phyloP scores from a whole-genome alignment of 169 alveolate genomes.

The Plasmodium vivax region DNA sequence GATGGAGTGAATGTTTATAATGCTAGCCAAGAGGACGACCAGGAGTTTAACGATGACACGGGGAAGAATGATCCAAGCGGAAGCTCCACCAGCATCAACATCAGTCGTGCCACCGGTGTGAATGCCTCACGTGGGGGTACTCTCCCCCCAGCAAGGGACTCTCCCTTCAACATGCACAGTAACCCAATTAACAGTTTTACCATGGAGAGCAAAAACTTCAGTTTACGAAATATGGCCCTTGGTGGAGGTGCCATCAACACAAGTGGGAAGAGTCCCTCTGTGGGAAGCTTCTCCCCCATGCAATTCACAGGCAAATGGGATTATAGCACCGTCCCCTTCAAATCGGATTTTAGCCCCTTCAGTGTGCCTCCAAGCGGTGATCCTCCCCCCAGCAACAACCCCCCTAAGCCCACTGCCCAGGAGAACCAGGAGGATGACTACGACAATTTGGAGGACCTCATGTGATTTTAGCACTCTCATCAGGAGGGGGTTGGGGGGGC shows the following conservation, averaged over 20 bases:
- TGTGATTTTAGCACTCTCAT: too few relatives aligned
- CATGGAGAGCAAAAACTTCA: neutral
- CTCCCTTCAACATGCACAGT: neutral
- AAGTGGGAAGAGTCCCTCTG: neutral
- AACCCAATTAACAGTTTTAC: neutral
- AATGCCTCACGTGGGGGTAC: neutral
- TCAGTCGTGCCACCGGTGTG: neutral
- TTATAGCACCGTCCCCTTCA: conserved; percentile 13
- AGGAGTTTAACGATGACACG: neutral
- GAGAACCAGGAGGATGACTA: conserved; percentile 22
- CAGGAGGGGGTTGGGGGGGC: too few relatives aligned
- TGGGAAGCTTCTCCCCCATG: neutral
- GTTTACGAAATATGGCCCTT: neutral
- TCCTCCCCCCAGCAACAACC: neutral
- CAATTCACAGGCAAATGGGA: conserved; percentile 24
- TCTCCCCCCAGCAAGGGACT: neutral
- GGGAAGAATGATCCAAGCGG: neutral
- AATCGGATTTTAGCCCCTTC: conserved; percentile 2
- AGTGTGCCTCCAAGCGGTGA: neutral
- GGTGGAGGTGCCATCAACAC: neutral
- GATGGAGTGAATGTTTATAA: neutral
- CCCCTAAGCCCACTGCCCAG: neutral
- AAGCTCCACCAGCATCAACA: neutral
- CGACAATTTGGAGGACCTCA: conserved; percentile 44
- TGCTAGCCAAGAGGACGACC: neutral